Base-by-base conservation (phyloP, 2,329 filamentous ascomycete species). In the Penicillium corylophilum region DNA sequence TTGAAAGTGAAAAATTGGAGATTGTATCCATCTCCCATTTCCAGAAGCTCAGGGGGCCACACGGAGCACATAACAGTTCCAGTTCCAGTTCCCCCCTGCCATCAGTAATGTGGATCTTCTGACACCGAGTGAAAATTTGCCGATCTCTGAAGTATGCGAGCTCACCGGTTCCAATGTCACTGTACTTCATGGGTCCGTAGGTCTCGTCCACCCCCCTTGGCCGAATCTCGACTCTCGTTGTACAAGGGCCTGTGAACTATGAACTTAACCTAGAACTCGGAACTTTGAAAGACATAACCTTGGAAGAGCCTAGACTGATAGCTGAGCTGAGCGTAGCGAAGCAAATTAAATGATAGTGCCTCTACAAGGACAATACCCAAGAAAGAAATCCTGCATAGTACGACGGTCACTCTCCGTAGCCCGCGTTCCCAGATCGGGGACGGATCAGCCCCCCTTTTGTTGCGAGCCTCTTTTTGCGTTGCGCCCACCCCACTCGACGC, bases 361-460 rank as follows among this genome's bases (percentile, higher is more conserved):
- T 36, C 33, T 40, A 24, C 20, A n/a, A 9, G 3, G 15, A 36
- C 33, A 10, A 10, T 24, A 23, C 38, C 4, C 13, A 26, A 23
- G n/a, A 24, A 40, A 24, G 22, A 24, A 41, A 18, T 22, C 41
- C 24, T n/a, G 20, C 31, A 10, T 35, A n/a, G 38, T 39, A 46
- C 50, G 33, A 42, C 54, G 59, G 59, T 54, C 55, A 51, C 54
- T 53, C 39, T 55, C 56, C 54, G 58, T 61, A 51, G 57, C 50
- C 33, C 38, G 13, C 46, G 31, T 42, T 33, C 20, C 50, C 46
- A 48, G 44, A 56, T 56, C 50, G 40, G 48, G 56, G 23, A n/a
- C 29, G 40, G 51, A 60, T 60, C 54, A 53, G 42, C 45, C 41
- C 20, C 51, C 52, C 41, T 55, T 44, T 46, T 38, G 26, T 50